phyloP scores from a whole-genome alignment of 78 protist genomes.

The Thecamonas trahens region DNA sequence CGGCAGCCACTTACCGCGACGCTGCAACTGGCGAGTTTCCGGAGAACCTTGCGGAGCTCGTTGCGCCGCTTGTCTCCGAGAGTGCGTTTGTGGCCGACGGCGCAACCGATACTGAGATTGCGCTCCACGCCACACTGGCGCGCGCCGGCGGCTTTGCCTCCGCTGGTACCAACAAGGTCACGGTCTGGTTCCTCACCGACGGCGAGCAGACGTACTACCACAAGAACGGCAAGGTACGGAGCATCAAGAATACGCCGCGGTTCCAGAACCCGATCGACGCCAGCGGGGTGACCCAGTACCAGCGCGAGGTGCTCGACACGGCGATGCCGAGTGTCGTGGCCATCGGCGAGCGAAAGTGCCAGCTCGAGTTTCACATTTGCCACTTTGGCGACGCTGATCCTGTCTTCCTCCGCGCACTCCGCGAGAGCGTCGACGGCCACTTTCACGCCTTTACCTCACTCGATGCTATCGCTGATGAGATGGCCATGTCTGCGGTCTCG shows the following conservation, averaged over 20 bases:
- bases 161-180: too few relatives aligned
- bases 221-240: not conserved
- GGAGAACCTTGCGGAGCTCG: not conserved
- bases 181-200: conserved; percentile 8
- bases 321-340: too few relatives aligned
- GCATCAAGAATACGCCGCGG: too few relatives aligned
- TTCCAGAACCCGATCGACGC: too few relatives aligned
- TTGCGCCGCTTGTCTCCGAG: not conserved
- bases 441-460: not conserved
- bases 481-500: not conserved
- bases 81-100: not conserved
- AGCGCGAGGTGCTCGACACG: too few relatives aligned
- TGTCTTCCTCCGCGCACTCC: not conserved
- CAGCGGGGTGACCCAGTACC: too few relatives aligned
- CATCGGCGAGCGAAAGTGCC: too few relatives aligned
- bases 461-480: not conserved
- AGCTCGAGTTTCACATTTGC: not conserved
- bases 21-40: not conserved
- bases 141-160: not conserved
- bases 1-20: not conserved
- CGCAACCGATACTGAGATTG: not conserved
- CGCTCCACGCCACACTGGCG: not conserved
- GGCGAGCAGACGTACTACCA: conserved; percentile 1
- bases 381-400: not conserved
- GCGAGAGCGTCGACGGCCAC: not conserved